These are phyloP conservation scores for Diplodia scrobiculata DNA, from an alignment of 2,329 filamentous ascomycete genomes.

Conservation along the genomic window DNA sequence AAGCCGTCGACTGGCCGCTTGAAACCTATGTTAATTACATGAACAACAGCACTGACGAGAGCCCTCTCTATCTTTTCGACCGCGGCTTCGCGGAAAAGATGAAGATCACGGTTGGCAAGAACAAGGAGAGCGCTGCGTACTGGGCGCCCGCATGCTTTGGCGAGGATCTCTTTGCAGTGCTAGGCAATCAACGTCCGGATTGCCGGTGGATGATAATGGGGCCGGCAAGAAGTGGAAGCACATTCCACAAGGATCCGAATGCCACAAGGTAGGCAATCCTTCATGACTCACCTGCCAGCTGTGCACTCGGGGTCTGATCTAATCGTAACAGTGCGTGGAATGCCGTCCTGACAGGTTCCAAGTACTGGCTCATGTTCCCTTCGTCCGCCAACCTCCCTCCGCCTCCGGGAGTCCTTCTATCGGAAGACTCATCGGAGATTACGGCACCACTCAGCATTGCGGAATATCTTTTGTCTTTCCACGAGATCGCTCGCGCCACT, in stretches of 20 bases:
- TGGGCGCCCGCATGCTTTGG: conserved; percentile 84
- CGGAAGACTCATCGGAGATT: conserved; percentile 85
- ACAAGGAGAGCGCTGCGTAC: conserved; percentile 59
- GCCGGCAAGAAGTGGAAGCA: conserved; percentile 82
- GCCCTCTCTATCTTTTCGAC: conserved; percentile 90
- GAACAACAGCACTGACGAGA: conserved; percentile 77
- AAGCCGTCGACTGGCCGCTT: conserved; percentile 90
- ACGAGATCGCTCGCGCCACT: conserved; percentile 73
- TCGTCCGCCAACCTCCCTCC: conserved; percentile 62
- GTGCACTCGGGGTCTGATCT: conserved; percentile 37
- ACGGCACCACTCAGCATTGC: conserved; percentile 92
- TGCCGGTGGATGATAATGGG: conserved; percentile 92
- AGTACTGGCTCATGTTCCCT: conserved; percentile 99
- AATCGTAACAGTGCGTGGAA: conserved; percentile 78
- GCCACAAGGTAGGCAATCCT: conserved; percentile 49
- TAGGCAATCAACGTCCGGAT: conserved; percentile 78
- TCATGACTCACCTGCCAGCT: neutral
- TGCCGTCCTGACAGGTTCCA: conserved; percentile 81
- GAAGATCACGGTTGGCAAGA: conserved; percentile 63
- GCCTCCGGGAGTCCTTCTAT: conserved; percentile 88
- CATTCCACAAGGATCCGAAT: conserved; percentile 84
- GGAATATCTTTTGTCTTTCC: conserved; percentile 93
- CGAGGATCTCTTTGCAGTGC: conserved; percentile 77
- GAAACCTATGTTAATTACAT: conserved; percentile 82
- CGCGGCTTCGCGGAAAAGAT: conserved; percentile 85